Percentiles rank a stretch among this genome's conserved stretches.
These are phyloP conservation scores for Pseudozyma flocculosa DNA, from an alignment of 1,284 basidiomycete genomes.

Conservation along the genomic window DNA sequence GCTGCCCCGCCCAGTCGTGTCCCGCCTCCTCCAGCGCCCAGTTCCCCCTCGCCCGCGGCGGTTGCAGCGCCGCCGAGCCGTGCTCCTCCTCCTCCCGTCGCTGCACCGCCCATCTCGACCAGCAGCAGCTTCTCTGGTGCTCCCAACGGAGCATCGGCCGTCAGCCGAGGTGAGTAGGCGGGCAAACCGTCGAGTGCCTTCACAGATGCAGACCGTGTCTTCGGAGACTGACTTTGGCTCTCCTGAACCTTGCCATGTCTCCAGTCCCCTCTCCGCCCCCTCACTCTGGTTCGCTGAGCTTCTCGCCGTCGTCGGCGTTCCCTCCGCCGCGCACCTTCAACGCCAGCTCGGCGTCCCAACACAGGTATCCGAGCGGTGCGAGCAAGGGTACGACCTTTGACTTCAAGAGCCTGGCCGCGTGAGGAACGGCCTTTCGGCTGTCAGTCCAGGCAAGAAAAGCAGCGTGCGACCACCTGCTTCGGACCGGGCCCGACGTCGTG, in stretches of 20 bases:
- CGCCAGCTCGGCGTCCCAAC: slow-evolving; percentile 19
- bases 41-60: background rate
- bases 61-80: slow-evolving; percentile 66
- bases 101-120: slow-evolving; percentile 46
- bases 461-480: too few species aligned
- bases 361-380: slow-evolving; percentile 26
- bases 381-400: slow-evolving; percentile 29
- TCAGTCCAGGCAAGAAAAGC: too few species aligned
- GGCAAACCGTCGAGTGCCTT: background rate
- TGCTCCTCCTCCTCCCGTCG: slow-evolving; percentile 64
- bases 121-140: slow-evolving; percentile 18
- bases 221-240: too few species aligned
- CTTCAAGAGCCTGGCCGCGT: slow-evolving; percentile 15
- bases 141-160: slow-evolving; percentile 8
- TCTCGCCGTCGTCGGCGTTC: slow-evolving; percentile 19
- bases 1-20: slow-evolving; percentile 69
- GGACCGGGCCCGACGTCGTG: too few species aligned
- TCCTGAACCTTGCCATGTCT: too few species aligned
- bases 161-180: slow-evolving; percentile 5
- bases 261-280: slow-evolving; percentile 24
- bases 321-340: slow-evolving; percentile 33
- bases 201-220: background rate
- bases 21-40: slow-evolving; percentile 69
- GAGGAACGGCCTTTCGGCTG: too few species aligned
- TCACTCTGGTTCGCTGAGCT: slow-evolving; percentile 22